Evolutionary conservation across 345 rosid species (phyloP).

Genomic region (Populus euphratica): DNA sequence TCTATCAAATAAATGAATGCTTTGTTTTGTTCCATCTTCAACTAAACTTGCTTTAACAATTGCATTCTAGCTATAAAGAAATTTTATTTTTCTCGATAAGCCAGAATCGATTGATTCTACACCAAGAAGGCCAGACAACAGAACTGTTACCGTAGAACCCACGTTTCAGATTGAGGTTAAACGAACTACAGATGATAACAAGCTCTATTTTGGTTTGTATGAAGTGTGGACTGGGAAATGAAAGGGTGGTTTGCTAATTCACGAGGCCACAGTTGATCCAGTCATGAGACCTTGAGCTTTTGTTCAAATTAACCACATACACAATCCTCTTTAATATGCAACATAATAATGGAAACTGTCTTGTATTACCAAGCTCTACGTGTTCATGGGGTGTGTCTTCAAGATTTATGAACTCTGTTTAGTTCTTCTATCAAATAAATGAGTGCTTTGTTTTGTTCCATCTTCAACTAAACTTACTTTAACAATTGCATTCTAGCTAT

Average conservation of each 20-base stretch:
- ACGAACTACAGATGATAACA: background rate
- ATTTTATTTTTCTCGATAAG: background rate
- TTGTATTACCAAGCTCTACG: background rate
- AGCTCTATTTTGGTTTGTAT: constrained; percentile 59
- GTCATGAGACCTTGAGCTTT: background rate
- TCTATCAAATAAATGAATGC: background rate
- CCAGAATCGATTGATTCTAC: background rate
- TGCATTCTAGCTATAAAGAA: background rate
- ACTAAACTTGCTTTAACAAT: background rate
- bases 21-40: background rate
- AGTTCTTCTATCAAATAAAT: background rate
- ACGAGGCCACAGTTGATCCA: constrained; percentile 29
- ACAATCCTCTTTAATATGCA: background rate
- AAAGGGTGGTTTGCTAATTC: constrained; percentile 59
- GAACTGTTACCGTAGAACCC: background rate
- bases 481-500: background rate
- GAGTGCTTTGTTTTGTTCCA: background rate
- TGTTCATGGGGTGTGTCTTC: background rate
- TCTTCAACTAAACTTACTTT: background rate
- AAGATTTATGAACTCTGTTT: background rate
- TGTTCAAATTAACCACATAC: background rate
- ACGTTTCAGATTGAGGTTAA: constrained; percentile 7
- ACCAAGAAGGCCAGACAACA: background rate
- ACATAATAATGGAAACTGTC: background rate
- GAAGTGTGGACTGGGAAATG: constrained; percentile 67